Percentiles rank a stretch among this genome's conserved stretches.
Conservation (phyloP, 176 grass and related monocot genomes). For the Aegilops tauschii region DNA sequence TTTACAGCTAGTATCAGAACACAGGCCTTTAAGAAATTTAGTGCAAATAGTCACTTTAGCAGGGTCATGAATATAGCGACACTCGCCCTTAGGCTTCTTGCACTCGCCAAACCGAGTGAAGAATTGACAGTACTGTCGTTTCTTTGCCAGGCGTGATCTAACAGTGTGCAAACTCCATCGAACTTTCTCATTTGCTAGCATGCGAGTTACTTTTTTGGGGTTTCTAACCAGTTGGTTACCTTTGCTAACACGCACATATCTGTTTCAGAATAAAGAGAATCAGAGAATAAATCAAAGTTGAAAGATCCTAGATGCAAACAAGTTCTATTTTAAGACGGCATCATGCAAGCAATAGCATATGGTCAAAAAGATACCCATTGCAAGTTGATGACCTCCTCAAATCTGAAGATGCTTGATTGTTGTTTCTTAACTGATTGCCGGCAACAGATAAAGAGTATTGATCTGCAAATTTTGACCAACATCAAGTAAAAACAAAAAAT, state of each 20-base stretch:
- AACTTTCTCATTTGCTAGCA: conserved; percentile 95
- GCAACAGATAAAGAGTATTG: conserved; percentile 30
- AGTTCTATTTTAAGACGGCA: not conserved
- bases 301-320: not conserved
- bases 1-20: conserved; percentile 78
- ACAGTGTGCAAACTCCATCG: conserved; percentile 93
- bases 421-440: conserved; percentile 41
- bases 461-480: conserved; percentile 47
- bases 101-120: conserved; percentile 88
- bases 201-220: conserved; percentile 83
- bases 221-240: conserved; percentile 94
- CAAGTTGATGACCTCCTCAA: conserved; percentile 42
- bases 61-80: conserved; percentile 80
- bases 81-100: conserved; percentile 71
- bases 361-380: conserved; percentile 58
- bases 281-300: conserved; percentile 1
- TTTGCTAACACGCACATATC: conserved; percentile 86
- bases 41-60: conserved; percentile 97
- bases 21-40: conserved; percentile 92
- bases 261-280: conserved; percentile 34
- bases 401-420: conserved; percentile 34
- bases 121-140: conserved; percentile 88
- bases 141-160: conserved; percentile 73
- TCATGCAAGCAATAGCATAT: conserved; percentile 14
- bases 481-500: conserved; percentile 2